Conservation (phyloP, 257 asterid genomes). For the Nyctanthes arbortristis region DNA sequence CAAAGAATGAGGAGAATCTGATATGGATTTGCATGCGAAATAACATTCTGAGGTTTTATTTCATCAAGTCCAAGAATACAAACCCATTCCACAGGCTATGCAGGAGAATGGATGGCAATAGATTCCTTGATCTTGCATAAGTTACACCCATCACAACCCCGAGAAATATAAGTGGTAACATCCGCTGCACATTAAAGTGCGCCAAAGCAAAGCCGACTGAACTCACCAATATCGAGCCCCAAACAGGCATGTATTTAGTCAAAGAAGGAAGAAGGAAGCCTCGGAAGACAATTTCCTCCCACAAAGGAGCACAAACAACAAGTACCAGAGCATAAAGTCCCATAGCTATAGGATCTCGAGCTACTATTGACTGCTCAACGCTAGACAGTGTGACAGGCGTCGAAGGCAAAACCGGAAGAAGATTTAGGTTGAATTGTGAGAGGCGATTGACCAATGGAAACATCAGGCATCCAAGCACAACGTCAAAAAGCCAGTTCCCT, state of each 20-base stretch:
- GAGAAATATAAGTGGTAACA: constrained; percentile 82
- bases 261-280: constrained; percentile 92
- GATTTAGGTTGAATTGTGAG: constrained; percentile 78
- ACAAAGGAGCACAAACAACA: constrained; percentile 88
- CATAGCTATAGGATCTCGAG: constrained; percentile 94
- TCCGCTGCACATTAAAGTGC: constrained; percentile 93
- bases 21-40: constrained; percentile 13
- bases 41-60: constrained; percentile 35
- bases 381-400: constrained; percentile 81
- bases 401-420: constrained; percentile 73
- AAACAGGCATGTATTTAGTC: constrained; percentile 95
- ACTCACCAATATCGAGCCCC: constrained; percentile 86
- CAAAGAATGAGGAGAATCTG: neutral
- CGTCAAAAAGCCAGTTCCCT: constrained; percentile 81
- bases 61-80: constrained; percentile 92
- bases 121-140: constrained; percentile 83
- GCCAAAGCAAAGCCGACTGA: constrained; percentile 87
- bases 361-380: constrained; percentile 86
- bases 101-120: constrained; percentile 79
- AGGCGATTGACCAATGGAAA: constrained; percentile 90
- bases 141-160: constrained; percentile 95
- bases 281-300: constrained; percentile 95
- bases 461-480: constrained; percentile 76
- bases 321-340: constrained; percentile 77
- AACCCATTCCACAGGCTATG: constrained; percentile 97